Conservation (phyloP, 768 basidiomycete genomes). For the Lenzites betulinus region DNA sequence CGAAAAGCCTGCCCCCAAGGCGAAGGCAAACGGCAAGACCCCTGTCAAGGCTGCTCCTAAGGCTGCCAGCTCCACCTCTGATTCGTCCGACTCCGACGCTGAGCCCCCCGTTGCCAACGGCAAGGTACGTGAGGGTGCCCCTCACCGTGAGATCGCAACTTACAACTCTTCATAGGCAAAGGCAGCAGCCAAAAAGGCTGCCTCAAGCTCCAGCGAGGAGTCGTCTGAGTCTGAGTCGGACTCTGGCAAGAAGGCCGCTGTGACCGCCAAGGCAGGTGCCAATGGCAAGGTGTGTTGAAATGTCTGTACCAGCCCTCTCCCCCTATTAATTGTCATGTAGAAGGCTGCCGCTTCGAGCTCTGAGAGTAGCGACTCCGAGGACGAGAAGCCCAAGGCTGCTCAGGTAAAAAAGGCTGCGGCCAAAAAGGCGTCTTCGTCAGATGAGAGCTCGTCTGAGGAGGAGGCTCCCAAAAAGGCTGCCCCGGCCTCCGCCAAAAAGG, state of each 20-base stretch:
- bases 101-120: conserved; percentile 20
- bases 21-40: conserved; percentile 35
- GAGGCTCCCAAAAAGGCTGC: conserved; percentile 26
- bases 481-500: conserved; percentile 26
- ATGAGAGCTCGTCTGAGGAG: conserved; percentile 22
- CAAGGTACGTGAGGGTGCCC: conserved; percentile 18
- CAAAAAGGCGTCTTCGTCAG: conserved; percentile 25
- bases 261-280: conserved; percentile 44
- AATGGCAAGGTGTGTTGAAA: conserved; percentile 25
- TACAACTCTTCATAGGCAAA: conserved; percentile 8
- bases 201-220: conserved; percentile 29
- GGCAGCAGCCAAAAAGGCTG: conserved; percentile 10
- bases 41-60: neutral
- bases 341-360: conserved; percentile 25
- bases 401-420: conserved; percentile 37
- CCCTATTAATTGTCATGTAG: neutral
- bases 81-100: conserved; percentile 22
- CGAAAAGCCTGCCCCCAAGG: conserved; percentile 33
- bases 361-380: conserved; percentile 29
- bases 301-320: neutral
- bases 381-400: conserved; percentile 42
- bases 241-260: conserved; percentile 47
- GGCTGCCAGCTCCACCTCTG: conserved; percentile 10
- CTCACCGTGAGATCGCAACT: neutral
- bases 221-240: conserved; percentile 31